phyloP scores from a whole-genome alignment of 768 basidiomycete genomes.

The Clathrus columnatus region DNA sequence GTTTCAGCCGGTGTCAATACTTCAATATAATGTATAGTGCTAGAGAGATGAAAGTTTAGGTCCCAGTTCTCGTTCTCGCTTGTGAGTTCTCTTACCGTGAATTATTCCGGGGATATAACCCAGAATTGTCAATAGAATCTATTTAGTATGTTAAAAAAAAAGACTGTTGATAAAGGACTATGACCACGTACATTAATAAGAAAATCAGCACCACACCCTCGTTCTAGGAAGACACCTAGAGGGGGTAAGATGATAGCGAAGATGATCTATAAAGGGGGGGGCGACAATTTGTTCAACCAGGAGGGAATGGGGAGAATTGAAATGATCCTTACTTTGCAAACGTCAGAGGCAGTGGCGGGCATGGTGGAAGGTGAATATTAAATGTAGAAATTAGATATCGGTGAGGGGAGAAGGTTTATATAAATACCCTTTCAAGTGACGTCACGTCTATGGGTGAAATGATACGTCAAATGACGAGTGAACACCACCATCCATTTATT shows the following conservation, averaged over 20 bases:
- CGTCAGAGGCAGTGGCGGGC: conserved; percentile 65
- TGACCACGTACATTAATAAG: conserved; percentile 58
- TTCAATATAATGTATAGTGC: conserved; percentile 79
- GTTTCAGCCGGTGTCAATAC: conserved; percentile 8
- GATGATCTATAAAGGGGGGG: conserved; percentile 31
- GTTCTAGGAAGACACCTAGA: conserved; percentile 80
- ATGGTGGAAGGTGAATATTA: conserved; percentile 28
- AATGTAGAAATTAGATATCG: not conserved
- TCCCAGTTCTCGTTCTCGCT: too few relatives aligned
- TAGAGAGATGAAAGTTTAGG: conserved; percentile 22
- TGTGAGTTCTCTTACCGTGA: too few relatives aligned
- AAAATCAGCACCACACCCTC: conserved; percentile 72
- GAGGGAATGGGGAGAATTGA: not conserved
- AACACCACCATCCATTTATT: not conserved
- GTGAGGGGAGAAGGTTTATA: not conserved
- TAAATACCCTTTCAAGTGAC: not conserved
- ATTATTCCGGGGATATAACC: conserved; percentile 79
- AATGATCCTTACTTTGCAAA: conserved; percentile 54
- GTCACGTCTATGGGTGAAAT: not conserved
- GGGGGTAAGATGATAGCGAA: conserved; percentile 72
- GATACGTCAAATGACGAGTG: not conserved
- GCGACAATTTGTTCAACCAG: conserved; percentile 7
- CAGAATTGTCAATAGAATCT: conserved; percentile 41
- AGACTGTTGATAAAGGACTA: not conserved
- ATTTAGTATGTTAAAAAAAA: conserved; percentile 2